Evolutionary conservation across 495 filamentous ascomycete species (phyloP), one percentile per base, ranked within the genome.

Genomic region (Achaetomiella virescens): DNA sequence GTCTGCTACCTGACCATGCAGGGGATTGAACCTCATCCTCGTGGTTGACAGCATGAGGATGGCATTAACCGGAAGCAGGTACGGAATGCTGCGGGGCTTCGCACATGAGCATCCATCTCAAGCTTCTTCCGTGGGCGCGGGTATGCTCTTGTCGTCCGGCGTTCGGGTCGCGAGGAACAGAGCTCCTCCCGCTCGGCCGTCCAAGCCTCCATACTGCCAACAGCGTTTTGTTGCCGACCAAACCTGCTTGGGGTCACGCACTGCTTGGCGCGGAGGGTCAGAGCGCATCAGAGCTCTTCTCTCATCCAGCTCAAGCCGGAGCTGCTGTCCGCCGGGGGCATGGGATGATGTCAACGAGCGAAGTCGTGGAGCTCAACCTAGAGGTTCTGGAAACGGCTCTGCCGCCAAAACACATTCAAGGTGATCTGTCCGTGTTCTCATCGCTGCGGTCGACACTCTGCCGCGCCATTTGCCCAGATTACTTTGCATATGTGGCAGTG

Each of bases 21-120:
- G 22, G 29, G 29, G 43, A 27, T 21, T 47, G 22, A 44, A 54
- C 44, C 49, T 51, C 57, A 17, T 35, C 53, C 15, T 35, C 11
- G 25, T 25, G 47, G 56, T 43, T 55, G 44, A 55, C 56, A 52
- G 58, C 62, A 64, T 64, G 63, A 62, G 48, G 40, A 56, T 38
- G 44, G 62, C 44, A 63, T 66, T 63, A 61, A 57, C 27, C 27
- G 27, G 27, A 31, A 31, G n/a, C n/a, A n/a, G n/a, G n/a, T n/a
- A n/a, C n/a, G n/a, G n/a, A n/a, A n/a, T n/a, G n/a, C n/a, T n/a
- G n/a, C n/a, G n/a, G n/a, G n/a, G n/a, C n/a, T n/a, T n/a, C n/a
- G n/a, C n/a, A n/a, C n/a, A n/a, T n/a, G n/a, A n/a, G n/a, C n/a
- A n/a, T n/a, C n/a, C n/a, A n/a, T n/a, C n/a, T n/a, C n/a, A n/a